Base-by-base conservation (phyloP, 129 eudicot genomes). In the Arctium lappa region DNA sequence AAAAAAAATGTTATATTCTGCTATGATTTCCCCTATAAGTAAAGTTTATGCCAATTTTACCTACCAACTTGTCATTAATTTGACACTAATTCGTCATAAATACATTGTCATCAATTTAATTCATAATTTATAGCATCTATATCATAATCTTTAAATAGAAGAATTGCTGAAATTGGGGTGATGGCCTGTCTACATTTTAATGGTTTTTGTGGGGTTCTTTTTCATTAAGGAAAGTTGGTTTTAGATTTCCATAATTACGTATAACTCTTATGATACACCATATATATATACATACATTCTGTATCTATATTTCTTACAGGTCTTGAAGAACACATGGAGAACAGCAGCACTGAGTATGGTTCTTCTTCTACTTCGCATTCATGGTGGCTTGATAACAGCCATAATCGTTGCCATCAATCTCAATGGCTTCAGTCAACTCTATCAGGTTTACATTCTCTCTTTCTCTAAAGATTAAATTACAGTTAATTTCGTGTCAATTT, bases 351-450 rank as follows among this genome's bases (percentile, higher is more conserved):
- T 34, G 83, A 86, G 42, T 73, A 73, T 56, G 60, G 78, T 69
- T 82, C 86, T 46, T 71, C 83, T 44, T 53, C 65, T 60, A 16
- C 68, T 60, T 60, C 86, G 69, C 62, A 75, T 83, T 56, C 83
- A 44, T 75, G 85, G 87, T 80, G 85, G 85, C 72, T 73, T 77
- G 87, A 83, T 53, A 84, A 74, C 87, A 79, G 53, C 22, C 82
- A 80, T 83, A 79, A 80, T 82, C 83, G 62, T 40, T 73, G 37
- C 66, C 60, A 68, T 80, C 87, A 87, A 32, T 87, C 90, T 75
- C 85, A 46, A 42, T 83, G 90, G 87, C 85, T 87, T 27, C 87
- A 80, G 30, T 42, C 85, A 69, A 83, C 85, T 72, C 73, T 83
- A 77, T 66, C 90, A 80, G 90, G 90, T 87, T 87, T 63, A 50